Percentiles rank a stretch among this genome's conserved stretches.
These are phyloP conservation scores for Zygotorulaspora danielsina DNA, from an alignment of 805 yeast species.

Conservation along the genomic window DNA sequence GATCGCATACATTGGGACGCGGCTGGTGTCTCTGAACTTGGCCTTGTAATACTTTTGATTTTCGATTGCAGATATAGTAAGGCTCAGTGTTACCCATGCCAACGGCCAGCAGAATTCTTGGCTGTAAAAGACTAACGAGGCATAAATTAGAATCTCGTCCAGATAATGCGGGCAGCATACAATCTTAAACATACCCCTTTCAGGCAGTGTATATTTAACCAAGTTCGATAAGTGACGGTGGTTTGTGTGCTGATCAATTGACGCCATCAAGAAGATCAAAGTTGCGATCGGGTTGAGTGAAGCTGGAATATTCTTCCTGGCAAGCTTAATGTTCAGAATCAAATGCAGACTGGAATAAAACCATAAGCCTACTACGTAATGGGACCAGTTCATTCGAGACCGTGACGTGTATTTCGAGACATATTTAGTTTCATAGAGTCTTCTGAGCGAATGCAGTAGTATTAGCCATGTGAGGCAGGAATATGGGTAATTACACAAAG, in stretches of 20 bases:
- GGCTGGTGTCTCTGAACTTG: slow-evolving; percentile 20
- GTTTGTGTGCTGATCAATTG: slow-evolving; percentile 37
- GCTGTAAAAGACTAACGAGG: slow-evolving; percentile 26
- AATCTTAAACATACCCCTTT: slow-evolving; percentile 44
- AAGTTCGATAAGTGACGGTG: slow-evolving; percentile 48
- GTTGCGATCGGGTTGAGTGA: slow-evolving; percentile 19
- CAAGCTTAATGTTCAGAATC: slow-evolving; percentile 33
- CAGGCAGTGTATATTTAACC: slow-evolving; percentile 56
- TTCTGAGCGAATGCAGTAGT: slow-evolving; percentile 50
- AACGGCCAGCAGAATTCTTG: slow-evolving; percentile 23
- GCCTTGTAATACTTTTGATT: slow-evolving; percentile 44
- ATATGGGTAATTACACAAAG: slow-evolving; percentile 12
- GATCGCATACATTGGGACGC: slow-evolving; percentile 20
- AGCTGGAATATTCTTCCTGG: slow-evolving; percentile 16
- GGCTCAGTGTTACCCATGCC: slow-evolving; percentile 40
- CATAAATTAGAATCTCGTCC: slow-evolving; percentile 59
- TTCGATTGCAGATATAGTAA: slow-evolving; percentile 54
- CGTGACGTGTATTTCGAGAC: slow-evolving; percentile 44
- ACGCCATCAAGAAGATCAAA: slow-evolving; percentile 23
- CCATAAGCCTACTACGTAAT: slow-evolving; percentile 59
- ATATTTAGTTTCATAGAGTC: slow-evolving; percentile 50
- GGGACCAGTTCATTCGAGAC: slow-evolving; percentile 60
- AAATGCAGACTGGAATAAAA: slow-evolving; percentile 51
- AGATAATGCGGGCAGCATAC: slow-evolving; percentile 65
- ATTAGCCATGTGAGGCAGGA: slow-evolving; percentile 27